Evolutionary conservation across 768 basidiomycete genomes (phyloP), one percentile per base, ranked within the genome.

Genomic region (Rhodotorula sphaerocarpa): DNA sequence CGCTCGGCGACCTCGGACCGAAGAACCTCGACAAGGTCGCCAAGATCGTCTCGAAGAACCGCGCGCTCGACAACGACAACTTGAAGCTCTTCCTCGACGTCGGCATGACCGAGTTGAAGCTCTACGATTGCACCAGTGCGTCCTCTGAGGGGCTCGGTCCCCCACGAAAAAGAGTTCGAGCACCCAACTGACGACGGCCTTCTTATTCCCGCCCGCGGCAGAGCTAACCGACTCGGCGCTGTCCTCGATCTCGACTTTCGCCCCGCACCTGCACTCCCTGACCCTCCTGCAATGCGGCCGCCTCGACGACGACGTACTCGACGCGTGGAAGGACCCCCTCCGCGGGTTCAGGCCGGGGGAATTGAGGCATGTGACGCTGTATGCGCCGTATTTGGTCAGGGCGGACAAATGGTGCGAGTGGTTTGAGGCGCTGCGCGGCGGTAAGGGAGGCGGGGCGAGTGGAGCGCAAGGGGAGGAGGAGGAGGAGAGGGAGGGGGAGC

Each of bases 71-170:
- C 0, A 75, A 82, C 0, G 82, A 89, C 61, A 95, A 90, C 62
- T 88, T 82, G 0, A 81, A 79, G 28, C 77, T 99, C 16, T 96
- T 99, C 76, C 92, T 95, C 72, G 84, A 84, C 61, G 77, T 82
- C 3, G 75, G 81, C 28, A 86, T 90, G 66, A 79, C 79, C 6
- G 79, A 77, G 14, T 77, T 99, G 39, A 82, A 80, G 0, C 76
- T 99, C 43, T 92, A 88, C 71, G 95, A 99, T 75, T 86, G 84
- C 45, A 95, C 93, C 1, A 85, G 90, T 93, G 74, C 68, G 86
- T n/a, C 16, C 50, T 33, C n/a, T 36, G 33, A 52, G 23, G 28
- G 34, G 10, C 36, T 39, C 36, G n/a, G n/a, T n/a, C n/a, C n/a
- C 36, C 16, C 10, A 39, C 16, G 9, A 39, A 16, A 39, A 16